These are phyloP conservation scores for Phlebiopsis flavidoalba DNA, from an alignment of 768 basidiomycete species.

Conservation along the genomic window DNA sequence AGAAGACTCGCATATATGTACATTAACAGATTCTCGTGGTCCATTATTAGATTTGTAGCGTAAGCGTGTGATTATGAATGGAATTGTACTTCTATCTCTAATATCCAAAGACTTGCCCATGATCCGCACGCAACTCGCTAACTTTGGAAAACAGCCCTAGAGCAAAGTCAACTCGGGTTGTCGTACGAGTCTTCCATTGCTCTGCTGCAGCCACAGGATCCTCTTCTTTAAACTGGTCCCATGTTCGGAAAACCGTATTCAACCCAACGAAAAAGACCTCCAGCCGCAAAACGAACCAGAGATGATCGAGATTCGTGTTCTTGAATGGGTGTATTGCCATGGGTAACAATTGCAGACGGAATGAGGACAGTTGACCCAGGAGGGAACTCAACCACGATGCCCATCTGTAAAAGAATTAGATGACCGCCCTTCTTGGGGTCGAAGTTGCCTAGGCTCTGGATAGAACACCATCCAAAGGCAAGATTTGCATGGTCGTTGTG, in stretches of 20 bases:
- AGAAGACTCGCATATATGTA: too few relatives aligned
- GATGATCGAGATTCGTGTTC: conserved; percentile 1
- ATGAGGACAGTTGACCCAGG: conserved; percentile 15
- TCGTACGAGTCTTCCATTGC: neutral
- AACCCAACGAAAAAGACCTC: conserved; percentile 10
- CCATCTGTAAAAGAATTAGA: conserved; percentile 12
- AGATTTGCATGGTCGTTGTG: too few relatives aligned
- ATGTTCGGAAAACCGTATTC: neutral
- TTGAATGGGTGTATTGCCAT: conserved; percentile 13
- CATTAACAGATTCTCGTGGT: too few relatives aligned
- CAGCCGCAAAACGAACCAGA: conserved; percentile 7
- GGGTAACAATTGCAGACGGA: conserved; percentile 16
- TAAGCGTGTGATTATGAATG: too few relatives aligned
- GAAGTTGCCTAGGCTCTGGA: conserved; percentile 14
- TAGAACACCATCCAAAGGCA: conserved; percentile 10
- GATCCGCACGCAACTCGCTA: neutral
- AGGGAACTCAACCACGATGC: conserved; percentile 19
- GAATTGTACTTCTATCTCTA: too few relatives aligned
- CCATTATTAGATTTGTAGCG: too few relatives aligned
- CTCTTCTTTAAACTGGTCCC: neutral
- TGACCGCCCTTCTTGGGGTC: conserved; percentile 15
- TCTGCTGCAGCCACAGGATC: neutral
- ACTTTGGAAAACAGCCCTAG: neutral
- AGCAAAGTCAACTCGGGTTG: neutral
- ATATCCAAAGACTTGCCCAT: neutral